Base-by-base conservation (phyloP, 805 yeast genomes). In the Lachancea fermentati region DNA sequence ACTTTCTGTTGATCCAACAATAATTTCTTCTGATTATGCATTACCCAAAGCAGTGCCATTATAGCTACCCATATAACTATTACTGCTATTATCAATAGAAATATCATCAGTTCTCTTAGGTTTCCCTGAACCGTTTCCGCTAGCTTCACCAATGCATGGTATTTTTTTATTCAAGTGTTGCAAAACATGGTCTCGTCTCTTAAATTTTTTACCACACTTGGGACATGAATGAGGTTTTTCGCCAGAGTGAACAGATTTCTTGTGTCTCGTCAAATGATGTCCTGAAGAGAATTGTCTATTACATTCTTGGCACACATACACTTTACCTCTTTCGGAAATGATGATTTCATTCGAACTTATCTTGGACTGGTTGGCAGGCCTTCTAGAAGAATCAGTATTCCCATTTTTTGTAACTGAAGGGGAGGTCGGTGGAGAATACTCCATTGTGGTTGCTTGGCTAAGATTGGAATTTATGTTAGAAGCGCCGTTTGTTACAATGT, bases 191-290 rank as follows among this genome's bases (percentile, higher is more conserved):
- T 62, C 67, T 31, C 66, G 51, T 49, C 67, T 61, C 39, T 62
- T 62, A 33, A 62, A 62, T 33, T 56, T 52, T 36, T 62, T 62
- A 11, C 65, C 66, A 49, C 67, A 62, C 35, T 62, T 57, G 6
- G 66, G 63, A 47, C 67, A 62, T 1, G 65, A 60, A 35, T 60
- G 61, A 2, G 66, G 64, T 39, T 62, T 62, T 36, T 60, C 64
- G n/a, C 65, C 65, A 2, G 65, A 60, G 45, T 62, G 67, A 19
- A 62, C 67, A 3, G 66, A 61, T 38, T 62, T 62, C 44, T 62
- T 62, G 43, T 62, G 67, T 36, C 67, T 57, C 28, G 67, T 62
- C 19, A 62, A 45, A 46, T 62, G 67, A 40, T 62, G 67, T 4
- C 67, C 67, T 1, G 66, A 61, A 1, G 65, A 59, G 37, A 62